These are phyloP conservation scores for Trichophyton equinum DNA, from an alignment of 2,329 filamentous ascomycete species.

Conservation along the genomic window DNA sequence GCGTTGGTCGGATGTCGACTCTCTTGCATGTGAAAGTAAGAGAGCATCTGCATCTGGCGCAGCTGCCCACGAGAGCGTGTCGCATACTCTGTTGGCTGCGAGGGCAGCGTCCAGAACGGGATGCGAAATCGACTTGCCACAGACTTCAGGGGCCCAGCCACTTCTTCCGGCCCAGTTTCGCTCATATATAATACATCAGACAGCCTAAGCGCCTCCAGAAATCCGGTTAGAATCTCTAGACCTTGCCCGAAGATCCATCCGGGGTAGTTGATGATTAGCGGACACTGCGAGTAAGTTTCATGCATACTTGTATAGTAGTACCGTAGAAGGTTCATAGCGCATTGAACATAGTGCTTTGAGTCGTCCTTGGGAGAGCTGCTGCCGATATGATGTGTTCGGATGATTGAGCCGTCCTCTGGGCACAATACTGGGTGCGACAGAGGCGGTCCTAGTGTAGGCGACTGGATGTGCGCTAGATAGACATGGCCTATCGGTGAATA, in stretches of 20 bases:
- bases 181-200: slow-evolving; percentile 44
- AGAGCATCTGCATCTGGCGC: slow-evolving; percentile 47
- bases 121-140: slow-evolving; percentile 25
- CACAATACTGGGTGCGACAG: slow-evolving; percentile 39
- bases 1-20: slow-evolving; percentile 16
- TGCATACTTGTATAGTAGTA: slow-evolving; percentile 35
- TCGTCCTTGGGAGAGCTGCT: slow-evolving; percentile 43
- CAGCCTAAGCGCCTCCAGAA: slow-evolving; percentile 36
- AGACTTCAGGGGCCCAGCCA: slow-evolving; percentile 30
- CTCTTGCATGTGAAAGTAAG: slow-evolving; percentile 44
- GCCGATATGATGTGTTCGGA: slow-evolving; percentile 44
- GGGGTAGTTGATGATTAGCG: slow-evolving; percentile 46
- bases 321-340: slow-evolving; percentile 39
- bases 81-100: slow-evolving; percentile 33
- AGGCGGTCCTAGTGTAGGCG: slow-evolving; percentile 43
- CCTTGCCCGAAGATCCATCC: slow-evolving; percentile 45
- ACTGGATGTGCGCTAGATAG: slow-evolving; percentile 41
- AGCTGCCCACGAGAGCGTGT: slow-evolving; percentile 40
- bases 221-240: slow-evolving; percentile 35
- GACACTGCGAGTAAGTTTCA: slow-evolving; percentile 30
- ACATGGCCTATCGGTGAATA: slow-evolving; percentile 47
- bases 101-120: slow-evolving; percentile 35
- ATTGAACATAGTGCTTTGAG: slow-evolving; percentile 43
- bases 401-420: slow-evolving; percentile 24
- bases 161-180: slow-evolving; percentile 35